These are phyloP conservation scores for Kitagawia praeruptora DNA, from an alignment of 129 eudicot genomes.

Conservation along the genomic window DNA sequence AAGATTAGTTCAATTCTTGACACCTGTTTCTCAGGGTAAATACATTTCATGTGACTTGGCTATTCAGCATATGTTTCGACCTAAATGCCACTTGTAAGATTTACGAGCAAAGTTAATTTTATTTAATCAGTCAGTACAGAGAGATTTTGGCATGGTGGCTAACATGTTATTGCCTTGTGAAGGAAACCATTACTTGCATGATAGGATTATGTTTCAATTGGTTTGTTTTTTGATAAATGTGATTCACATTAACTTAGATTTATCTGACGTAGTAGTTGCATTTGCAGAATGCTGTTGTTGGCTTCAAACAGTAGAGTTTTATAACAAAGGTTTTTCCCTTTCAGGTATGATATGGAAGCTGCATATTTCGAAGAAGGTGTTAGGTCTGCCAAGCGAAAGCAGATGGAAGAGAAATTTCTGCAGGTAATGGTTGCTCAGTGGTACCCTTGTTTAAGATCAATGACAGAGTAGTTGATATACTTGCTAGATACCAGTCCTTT, in stretches of 20 bases:
- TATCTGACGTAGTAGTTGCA: not conserved
- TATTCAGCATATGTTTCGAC: not conserved
- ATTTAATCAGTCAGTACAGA: not conserved
- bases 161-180: not conserved
- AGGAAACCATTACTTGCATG: not conserved
- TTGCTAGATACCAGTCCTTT: not conserved
- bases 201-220: not conserved
- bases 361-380: constrained; percentile 50
- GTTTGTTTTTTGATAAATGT: not conserved
- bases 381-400: constrained; percentile 38
- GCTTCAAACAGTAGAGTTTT: not conserved
- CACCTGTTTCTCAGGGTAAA: constrained; percentile 3
- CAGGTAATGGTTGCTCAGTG: constrained; percentile 23
- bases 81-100: not conserved
- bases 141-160: not conserved
- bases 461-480: not conserved
- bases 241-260: not conserved
- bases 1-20: constrained; percentile 18
- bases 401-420: constrained; percentile 37
- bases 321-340: constrained; percentile 10
- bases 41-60: not conserved
- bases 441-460: not conserved
- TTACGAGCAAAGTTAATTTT: not conserved
- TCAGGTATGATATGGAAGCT: constrained; percentile 53
- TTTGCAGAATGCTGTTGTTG: not conserved